Percentiles rank a stretch among this genome's conserved stretches.
Conservation (phyloP, 2,329 filamentous ascomycete genomes). For the Penicillium freii region DNA sequence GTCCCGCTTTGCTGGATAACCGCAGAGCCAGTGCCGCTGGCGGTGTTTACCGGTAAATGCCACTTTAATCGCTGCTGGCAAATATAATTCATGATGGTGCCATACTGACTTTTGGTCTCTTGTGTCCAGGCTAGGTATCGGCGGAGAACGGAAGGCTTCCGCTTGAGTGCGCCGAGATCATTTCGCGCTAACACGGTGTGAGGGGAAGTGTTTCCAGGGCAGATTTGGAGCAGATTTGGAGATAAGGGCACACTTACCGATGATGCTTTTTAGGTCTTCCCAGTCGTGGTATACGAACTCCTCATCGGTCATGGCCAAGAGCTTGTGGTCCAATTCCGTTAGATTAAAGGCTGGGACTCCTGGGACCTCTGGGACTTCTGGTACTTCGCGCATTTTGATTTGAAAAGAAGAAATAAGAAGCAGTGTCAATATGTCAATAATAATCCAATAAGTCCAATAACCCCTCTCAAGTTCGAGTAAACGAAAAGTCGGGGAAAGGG, state of each 20-base stretch:
- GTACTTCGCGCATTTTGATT: constrained; percentile 9
- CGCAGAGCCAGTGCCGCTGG: constrained; percentile 11
- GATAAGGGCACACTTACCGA: constrained; percentile 42
- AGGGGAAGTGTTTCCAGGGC: constrained; percentile 5
- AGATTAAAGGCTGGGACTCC: constrained; percentile 45
- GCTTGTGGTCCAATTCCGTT: constrained; percentile 49
- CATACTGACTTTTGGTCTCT: constrained; percentile 55
- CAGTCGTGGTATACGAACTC: constrained; percentile 54
- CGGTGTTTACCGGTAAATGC: constrained; percentile 31
- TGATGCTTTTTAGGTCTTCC: constrained; percentile 52
- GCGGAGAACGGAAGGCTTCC: constrained; percentile 58
- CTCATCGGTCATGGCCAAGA: constrained; percentile 53
- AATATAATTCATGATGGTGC: constrained; percentile 57
- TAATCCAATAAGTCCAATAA: background rate
- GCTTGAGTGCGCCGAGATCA: constrained; percentile 56
- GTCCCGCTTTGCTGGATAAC: constrained; percentile 29
- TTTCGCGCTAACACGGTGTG: constrained; percentile 43
- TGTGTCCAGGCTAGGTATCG: constrained; percentile 61
- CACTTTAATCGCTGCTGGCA: constrained; percentile 56
- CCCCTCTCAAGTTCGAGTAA: background rate
- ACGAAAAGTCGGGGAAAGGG: constrained; percentile 12
- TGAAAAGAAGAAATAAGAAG: background rate
- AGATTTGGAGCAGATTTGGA: constrained; percentile 3
- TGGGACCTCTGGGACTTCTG: constrained; percentile 11
- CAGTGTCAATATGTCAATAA: too few relatives aligned